Evolutionary conservation across 768 basidiomycete species (phyloP).

Genomic region (Tubosaeta sp.): DNA sequence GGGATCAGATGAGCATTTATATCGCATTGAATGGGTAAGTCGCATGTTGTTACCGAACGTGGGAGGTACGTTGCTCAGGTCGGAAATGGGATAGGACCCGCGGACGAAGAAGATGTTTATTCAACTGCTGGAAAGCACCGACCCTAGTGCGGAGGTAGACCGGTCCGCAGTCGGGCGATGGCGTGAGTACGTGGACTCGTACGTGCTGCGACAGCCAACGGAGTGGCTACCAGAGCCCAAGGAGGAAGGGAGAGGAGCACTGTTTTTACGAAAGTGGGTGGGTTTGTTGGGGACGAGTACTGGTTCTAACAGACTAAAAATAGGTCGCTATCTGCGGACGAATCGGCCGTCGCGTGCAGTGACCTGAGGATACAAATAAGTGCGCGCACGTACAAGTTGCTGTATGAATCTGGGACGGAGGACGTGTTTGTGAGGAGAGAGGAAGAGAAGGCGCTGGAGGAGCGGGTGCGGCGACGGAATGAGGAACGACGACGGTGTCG

Average conservation of each 20-base stretch:
- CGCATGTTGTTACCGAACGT: conserved; percentile 6
- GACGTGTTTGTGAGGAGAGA: conserved; percentile 41
- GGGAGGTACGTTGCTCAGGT: conserved; percentile 6
- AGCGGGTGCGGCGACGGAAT: conserved; percentile 42
- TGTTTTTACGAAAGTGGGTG: conserved; percentile 60
- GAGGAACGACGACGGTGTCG: conserved; percentile 54
- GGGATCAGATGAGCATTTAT: conserved; percentile 71
- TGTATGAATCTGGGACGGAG: conserved; percentile 66
- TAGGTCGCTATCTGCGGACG: conserved; percentile 46
- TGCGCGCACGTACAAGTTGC: conserved; percentile 58
- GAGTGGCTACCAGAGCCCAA: conserved; percentile 56
- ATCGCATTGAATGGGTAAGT: conserved; percentile 78
- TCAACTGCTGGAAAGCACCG: conserved; percentile 55
- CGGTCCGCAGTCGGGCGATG: conserved; percentile 52
- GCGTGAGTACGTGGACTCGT: conserved; percentile 72
- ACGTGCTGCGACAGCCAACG: conserved; percentile 64
- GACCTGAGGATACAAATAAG: conserved; percentile 48
- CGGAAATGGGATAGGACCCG: conserved; percentile 42
- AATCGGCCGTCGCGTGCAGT: conserved; percentile 17
- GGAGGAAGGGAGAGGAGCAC: conserved; percentile 33
- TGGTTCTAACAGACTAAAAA: conserved; percentile 35
- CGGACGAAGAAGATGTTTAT: conserved; percentile 54
- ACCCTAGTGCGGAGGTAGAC: conserved; percentile 60
- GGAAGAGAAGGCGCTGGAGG: conserved; percentile 32
- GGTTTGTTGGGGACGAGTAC: neutral